Conservation (phyloP, 257 asterid species). For the Solanum chilense region DNA sequence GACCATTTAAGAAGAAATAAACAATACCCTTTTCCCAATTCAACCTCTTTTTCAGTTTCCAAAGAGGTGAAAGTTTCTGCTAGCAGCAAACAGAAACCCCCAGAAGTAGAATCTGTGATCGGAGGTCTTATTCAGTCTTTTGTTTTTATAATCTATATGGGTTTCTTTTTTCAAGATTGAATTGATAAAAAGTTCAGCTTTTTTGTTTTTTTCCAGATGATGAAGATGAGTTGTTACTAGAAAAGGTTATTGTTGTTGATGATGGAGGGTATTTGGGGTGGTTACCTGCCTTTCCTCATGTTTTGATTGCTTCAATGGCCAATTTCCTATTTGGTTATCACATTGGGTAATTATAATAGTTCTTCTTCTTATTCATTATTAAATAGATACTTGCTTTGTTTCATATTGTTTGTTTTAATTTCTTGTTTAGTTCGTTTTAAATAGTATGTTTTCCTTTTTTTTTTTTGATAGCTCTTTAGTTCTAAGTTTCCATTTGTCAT, state of each 20-base stretch:
- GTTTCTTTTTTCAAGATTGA: background rate
- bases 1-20: background rate
- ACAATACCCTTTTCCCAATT: slow-evolving; percentile 9
- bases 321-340: slow-evolving; percentile 87
- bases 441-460: background rate
- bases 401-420: background rate
- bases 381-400: background rate
- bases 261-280: slow-evolving; percentile 69
- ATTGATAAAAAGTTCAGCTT: background rate
- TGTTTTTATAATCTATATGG: background rate
- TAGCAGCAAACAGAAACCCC: slow-evolving; percentile 12
- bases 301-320: slow-evolving; percentile 71
- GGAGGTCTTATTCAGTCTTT: background rate
- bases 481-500: background rate
- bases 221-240: slow-evolving; percentile 16
- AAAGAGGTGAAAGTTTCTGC: slow-evolving; percentile 16
- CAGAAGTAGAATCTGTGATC: background rate
- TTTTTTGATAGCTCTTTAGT: background rate
- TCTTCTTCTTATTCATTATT: background rate
- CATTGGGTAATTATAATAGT: slow-evolving; percentile 42
- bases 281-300: slow-evolving; percentile 68
- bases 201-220: slow-evolving; percentile 12
- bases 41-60: slow-evolving; percentile 19
- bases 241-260: slow-evolving; percentile 21
- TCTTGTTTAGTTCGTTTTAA: background rate